Evolutionary conservation across 495 filamentous ascomycete genomes (phyloP).

Genomic region (Immersiella caudata): DNA sequence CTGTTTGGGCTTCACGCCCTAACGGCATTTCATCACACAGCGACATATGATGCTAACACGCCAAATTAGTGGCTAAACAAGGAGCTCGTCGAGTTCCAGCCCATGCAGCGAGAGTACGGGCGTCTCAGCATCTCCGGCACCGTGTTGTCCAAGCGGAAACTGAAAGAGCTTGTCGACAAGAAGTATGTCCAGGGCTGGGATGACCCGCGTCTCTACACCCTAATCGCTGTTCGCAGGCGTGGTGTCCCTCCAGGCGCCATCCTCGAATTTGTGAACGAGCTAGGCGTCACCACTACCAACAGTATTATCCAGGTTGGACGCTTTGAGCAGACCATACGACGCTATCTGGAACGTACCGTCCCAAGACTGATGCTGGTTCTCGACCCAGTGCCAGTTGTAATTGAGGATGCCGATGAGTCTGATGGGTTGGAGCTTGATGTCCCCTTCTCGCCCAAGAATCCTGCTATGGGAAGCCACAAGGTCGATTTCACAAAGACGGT

Average conservation of each 20-base stretch:
- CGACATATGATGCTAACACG: neutral
- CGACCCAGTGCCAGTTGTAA: conserved; percentile 77
- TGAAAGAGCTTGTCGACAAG: conserved; percentile 73
- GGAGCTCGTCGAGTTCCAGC: conserved; percentile 70
- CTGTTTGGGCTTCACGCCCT: too few species aligned
- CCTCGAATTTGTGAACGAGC: conserved; percentile 82
- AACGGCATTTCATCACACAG: too few species aligned
- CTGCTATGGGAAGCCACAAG: conserved; percentile 59
- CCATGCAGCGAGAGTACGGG: conserved; percentile 80
- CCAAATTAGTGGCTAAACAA: conserved; percentile 65
- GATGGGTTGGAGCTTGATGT: conserved; percentile 58
- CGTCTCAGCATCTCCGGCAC: conserved; percentile 80
- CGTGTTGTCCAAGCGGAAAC: conserved; percentile 80
- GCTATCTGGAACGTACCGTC: conserved; percentile 80
- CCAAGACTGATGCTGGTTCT: conserved; percentile 86
- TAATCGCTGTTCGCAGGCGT: conserved; percentile 80
- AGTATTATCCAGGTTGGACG: conserved; percentile 71
- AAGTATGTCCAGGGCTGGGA: conserved; percentile 82
- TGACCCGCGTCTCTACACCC: conserved; percentile 84
- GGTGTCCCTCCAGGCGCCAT: conserved; percentile 88
- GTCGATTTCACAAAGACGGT: conserved; percentile 82
- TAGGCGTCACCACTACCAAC: conserved; percentile 79
- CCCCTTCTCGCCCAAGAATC: conserved; percentile 77
- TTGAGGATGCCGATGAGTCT: conserved; percentile 73
- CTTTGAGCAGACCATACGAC: conserved; percentile 78